Evolutionary conservation across 345 rosid species (phyloP), one percentile per base, ranked within the genome.

Genomic region (Syzygium jambos): DNA sequence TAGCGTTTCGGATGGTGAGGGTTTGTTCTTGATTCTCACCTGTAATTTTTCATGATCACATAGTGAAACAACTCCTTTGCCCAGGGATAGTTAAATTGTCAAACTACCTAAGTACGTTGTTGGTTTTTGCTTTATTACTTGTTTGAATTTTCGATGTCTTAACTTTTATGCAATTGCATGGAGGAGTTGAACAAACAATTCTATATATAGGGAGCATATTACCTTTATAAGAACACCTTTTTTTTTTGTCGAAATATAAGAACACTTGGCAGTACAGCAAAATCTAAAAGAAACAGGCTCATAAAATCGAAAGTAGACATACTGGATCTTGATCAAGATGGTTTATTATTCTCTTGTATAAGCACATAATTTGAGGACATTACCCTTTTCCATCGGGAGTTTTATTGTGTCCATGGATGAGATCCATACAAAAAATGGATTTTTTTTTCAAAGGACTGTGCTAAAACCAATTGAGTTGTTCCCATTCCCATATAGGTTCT

Each of bases 401-500:
- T 38, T 23, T 17, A 34, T 17, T 34, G 23, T 55, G 21, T 68
- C 25, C 46, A 34, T 34, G 78, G 46, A 30, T 34, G 43, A 17
- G 46, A 38, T 38, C 82, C 82, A 38, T 10, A 73, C 49, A 38
- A 10, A 73, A 73, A 17, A 23, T 38, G 49, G 27, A 73, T 23
- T 57, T 16, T 52, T 52, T 61, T 38, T 68, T 38, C 49, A 17
- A 38, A 73, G 82, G 82, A 38, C 49, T 11, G 7, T 38, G 22
- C 49, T 56, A 55, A 11, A 55, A 49, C 94, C 95, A 94, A 83
- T 86, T 84, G 78, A 92, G 90, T 87, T 87, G 89, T 84, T 93
- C 98, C 96, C 96, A 96, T 21, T 90, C 97, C 93, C 93, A 93
- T 5, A 89, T 55, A 82, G 92, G 91, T 85, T 88, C 89, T 52